Conservation (phyloP, 106 monocot species). For the Dendrobium nobile region DNA sequence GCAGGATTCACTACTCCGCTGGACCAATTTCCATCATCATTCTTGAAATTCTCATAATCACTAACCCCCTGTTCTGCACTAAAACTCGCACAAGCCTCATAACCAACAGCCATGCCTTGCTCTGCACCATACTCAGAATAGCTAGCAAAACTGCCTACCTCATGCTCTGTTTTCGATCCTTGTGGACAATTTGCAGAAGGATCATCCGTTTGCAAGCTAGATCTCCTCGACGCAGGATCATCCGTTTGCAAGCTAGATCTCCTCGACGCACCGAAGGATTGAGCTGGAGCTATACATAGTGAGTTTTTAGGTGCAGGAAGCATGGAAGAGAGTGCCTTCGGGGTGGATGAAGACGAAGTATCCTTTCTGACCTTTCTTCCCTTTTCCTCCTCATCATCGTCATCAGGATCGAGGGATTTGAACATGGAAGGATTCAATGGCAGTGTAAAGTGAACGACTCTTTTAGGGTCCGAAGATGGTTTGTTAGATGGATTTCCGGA, state of each 20-base stretch:
- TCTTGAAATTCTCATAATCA: slow-evolving; percentile 15
- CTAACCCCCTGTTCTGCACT: slow-evolving; percentile 3
- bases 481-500: slow-evolving; percentile 13
- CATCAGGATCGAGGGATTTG: slow-evolving; percentile 20
- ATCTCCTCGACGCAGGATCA: slow-evolving; percentile 19
- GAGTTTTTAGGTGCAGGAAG: slow-evolving; percentile 77
- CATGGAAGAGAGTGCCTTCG: slow-evolving; percentile 47
- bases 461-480: slow-evolving; percentile 19
- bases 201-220: slow-evolving; percentile 24
- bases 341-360: slow-evolving; percentile 15
- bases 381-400: slow-evolving; percentile 39
- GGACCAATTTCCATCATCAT: slow-evolving; percentile 14
- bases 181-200: background rate
- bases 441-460: slow-evolving; percentile 51
- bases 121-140: slow-evolving; percentile 7
- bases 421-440: slow-evolving; percentile 39
- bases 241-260: slow-evolving; percentile 33
- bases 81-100: background rate
- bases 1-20: background rate
- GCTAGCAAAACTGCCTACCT: slow-evolving; percentile 8
- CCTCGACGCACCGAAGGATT: slow-evolving; percentile 28
- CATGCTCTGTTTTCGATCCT: slow-evolving; percentile 11
- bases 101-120: background rate
- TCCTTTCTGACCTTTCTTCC: slow-evolving; percentile 19
- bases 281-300: slow-evolving; percentile 35